Conservation (phyloP, 306 rosid species). For the Styphnolobium japonicum region DNA sequence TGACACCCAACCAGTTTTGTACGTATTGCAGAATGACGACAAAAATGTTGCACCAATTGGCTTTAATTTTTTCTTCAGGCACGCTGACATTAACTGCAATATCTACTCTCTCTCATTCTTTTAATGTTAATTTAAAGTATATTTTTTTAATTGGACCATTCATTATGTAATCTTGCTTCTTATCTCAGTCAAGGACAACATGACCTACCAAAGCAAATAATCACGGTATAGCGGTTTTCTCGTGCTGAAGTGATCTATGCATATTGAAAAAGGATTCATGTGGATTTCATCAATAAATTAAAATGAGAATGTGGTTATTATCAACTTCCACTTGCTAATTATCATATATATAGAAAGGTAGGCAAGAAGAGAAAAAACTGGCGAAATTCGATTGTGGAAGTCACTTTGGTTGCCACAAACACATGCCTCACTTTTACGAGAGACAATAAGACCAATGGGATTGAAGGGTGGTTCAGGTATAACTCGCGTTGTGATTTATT, state of each 20-base stretch:
- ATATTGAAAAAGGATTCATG: constrained; percentile 15
- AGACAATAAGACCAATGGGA: background rate
- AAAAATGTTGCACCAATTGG: too few species aligned
- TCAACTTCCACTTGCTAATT: constrained; percentile 37
- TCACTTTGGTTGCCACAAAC: constrained; percentile 19
- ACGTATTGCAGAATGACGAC: too few species aligned
- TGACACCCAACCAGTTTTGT: too few species aligned
- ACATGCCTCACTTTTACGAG: background rate
- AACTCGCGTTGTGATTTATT: constrained; percentile 4
- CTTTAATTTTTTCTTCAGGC: too few species aligned
- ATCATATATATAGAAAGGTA: constrained; percentile 19
- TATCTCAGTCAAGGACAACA: background rate
- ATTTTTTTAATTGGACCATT: background rate
- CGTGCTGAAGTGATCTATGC: constrained; percentile 3
- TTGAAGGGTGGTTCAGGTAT: background rate
- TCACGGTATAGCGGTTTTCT: constrained; percentile 22
- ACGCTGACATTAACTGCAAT: too few species aligned
- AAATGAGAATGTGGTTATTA: background rate
- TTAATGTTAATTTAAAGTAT: background rate
- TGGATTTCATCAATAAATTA: constrained; percentile 10
- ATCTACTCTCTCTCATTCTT: too few species aligned
- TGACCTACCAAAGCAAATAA: constrained; percentile 39
- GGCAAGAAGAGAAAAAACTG: constrained; percentile 29
- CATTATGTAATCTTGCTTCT: background rate
- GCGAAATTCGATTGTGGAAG: background rate